A percentile compares a stretch with the other conserved stretches of the same genome.
phyloP scores from a whole-genome alignment of 768 basidiomycete genomes.

The Candolleomyces efflorescens region DNA sequence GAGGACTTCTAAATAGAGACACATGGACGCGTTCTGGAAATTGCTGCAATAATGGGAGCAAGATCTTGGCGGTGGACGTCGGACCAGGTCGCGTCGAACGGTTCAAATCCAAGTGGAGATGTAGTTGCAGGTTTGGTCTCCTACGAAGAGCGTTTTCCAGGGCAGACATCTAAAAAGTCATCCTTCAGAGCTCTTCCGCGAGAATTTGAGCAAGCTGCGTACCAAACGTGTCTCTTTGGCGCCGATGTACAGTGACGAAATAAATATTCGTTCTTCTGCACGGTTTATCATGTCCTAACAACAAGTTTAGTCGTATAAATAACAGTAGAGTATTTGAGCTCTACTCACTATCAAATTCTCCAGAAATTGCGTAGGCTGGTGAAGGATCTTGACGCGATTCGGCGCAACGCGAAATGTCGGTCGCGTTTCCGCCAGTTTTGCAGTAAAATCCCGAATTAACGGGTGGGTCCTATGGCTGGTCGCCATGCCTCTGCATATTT shows the following conservation, averaged over 20 bases:
- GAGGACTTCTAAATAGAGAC: slow-evolving; percentile 85
- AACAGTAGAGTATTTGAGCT: not conserved
- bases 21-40: slow-evolving; percentile 73
- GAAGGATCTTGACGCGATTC: slow-evolving; percentile 48
- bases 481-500: slow-evolving; percentile 12
- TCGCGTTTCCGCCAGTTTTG: slow-evolving; percentile 32
- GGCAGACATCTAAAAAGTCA: slow-evolving; percentile 57
- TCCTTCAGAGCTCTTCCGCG: not conserved
- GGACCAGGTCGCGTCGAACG: slow-evolving; percentile 73
- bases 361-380: slow-evolving; percentile 54
- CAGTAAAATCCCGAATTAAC: slow-evolving; percentile 32
- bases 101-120: slow-evolving; percentile 78
- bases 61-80: slow-evolving; percentile 58
- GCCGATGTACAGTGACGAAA: slow-evolving; percentile 90
- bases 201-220: slow-evolving; percentile 18
- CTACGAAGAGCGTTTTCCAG: slow-evolving; percentile 54
- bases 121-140: slow-evolving; percentile 60
- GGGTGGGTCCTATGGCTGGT: slow-evolving; percentile 24
- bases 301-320: not conserved
- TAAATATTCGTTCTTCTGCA: slow-evolving; percentile 78
- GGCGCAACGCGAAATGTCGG: slow-evolving; percentile 47
- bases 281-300: slow-evolving; percentile 67
- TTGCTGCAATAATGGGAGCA: slow-evolving; percentile 69
- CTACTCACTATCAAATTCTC: not conserved
- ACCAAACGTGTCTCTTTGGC: slow-evolving; percentile 77